phyloP scores from a whole-genome alignment of 2,329 filamentous ascomycete species.

The Macrophomina pseudophaseolina region DNA sequence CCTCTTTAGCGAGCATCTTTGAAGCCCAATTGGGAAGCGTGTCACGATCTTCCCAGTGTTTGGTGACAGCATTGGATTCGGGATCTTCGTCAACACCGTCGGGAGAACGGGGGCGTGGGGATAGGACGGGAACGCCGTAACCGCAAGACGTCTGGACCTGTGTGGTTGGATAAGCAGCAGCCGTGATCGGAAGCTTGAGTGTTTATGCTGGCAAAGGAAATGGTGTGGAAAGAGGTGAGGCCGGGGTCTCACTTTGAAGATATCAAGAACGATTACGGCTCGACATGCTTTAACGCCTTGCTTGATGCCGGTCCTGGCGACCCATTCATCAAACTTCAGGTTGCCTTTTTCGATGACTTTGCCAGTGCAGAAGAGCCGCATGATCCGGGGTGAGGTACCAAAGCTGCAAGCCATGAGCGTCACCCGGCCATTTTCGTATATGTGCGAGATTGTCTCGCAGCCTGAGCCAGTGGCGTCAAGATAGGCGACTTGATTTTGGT shows the following conservation, averaged over 20 bases:
- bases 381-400: constrained; percentile 62
- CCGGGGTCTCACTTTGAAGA: constrained; percentile 59
- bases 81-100: background rate
- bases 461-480: constrained; percentile 77
- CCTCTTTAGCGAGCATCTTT: constrained; percentile 56
- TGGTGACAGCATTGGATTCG: constrained; percentile 31
- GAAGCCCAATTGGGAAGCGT: constrained; percentile 60
- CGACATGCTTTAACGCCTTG: constrained; percentile 52
- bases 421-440: constrained; percentile 77
- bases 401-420: constrained; percentile 78
- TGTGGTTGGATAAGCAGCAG: background rate
- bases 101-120: constrained; percentile 34
- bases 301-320: constrained; percentile 50
- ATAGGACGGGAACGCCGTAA: constrained; percentile 64
- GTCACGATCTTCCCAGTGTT: constrained; percentile 52
- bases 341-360: constrained; percentile 65
- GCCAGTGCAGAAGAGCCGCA: constrained; percentile 67
- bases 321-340: constrained; percentile 41
- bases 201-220: no score
- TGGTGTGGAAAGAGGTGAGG: background rate
- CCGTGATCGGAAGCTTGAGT: no score
- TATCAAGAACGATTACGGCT: constrained; percentile 65
- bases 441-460: constrained; percentile 75
- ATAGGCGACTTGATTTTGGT: constrained; percentile 67
- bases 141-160: constrained; percentile 69